Evolutionary conservation across 2,329 filamentous ascomycete species (phyloP).

Genomic region (Diaporthe sp.): DNA sequence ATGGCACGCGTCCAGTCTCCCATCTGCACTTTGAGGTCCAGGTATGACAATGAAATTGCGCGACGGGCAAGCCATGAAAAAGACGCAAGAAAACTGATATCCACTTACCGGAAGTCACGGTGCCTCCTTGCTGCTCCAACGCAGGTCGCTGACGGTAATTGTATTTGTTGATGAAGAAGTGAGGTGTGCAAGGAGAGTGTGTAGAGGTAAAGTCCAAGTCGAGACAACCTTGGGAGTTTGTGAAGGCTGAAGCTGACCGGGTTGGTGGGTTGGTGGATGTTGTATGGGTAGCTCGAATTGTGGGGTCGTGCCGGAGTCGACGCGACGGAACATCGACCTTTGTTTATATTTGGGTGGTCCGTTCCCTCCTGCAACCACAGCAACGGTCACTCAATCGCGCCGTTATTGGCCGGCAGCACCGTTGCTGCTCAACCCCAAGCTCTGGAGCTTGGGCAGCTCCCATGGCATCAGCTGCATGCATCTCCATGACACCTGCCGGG

Average conservation of each 20-base stretch:
- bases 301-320: slow-evolving; percentile 35
- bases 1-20: slow-evolving; percentile 18
- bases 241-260: slow-evolving; percentile 14
- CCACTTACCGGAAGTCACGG: slow-evolving; percentile 16
- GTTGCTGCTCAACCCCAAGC: slow-evolving; percentile 31
- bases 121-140: slow-evolving; percentile 4
- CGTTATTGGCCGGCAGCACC: slow-evolving; percentile 28
- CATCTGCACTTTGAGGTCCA: slow-evolving; percentile 3
- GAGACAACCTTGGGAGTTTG: slow-evolving; percentile 14
- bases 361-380: slow-evolving; percentile 18
- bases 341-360: slow-evolving; percentile 34
- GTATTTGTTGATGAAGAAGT: neutral
- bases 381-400: slow-evolving; percentile 5
- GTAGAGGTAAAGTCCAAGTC: slow-evolving; percentile 19
- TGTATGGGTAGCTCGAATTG: slow-evolving; percentile 10
- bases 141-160: neutral
- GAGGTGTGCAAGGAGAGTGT: neutral
- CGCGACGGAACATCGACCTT: slow-evolving; percentile 24
- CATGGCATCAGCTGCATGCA: neutral
- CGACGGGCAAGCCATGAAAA: neutral
- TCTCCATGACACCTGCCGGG: slow-evolving; percentile 17
- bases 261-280: neutral
- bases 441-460: slow-evolving; percentile 14
- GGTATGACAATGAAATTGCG: slow-evolving; percentile 14
- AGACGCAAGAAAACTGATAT: slow-evolving; percentile 5